Evolutionary conservation across 1,284 basidiomycete species (phyloP), one percentile per base, ranked within the genome.

Genomic region (Ceratobasidium theobromae): DNA sequence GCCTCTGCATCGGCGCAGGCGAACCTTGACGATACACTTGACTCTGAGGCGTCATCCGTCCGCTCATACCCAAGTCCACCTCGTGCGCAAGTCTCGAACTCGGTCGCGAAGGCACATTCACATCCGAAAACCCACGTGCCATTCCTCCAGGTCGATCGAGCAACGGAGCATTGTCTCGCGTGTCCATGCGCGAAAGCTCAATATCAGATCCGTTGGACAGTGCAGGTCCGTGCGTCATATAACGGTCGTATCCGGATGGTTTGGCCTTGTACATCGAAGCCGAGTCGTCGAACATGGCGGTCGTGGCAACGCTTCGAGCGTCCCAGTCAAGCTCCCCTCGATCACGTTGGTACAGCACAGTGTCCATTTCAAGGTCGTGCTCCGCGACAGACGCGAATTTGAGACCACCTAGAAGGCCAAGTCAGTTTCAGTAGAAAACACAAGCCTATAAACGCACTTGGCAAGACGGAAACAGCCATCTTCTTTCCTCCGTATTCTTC

Each of bases 291-390:
- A 70, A 46, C 45, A 69, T 54, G 11, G 71, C 57, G n/a, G 65
- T 67, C 16, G 89, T 86, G 8, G 85, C 79, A 60, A 90, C 79
- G 0, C 88, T 91, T 12, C 85, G 84, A 45, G 81, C 78, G 71
- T 92, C 89, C 89, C 88, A 92, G 72, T 92, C 89, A 58, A 85
- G 72, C 72, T 92, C 90, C 46, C 89, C 90, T 68, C 88, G 81
- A 73, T 92, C 89, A 27, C 89, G 85, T 70, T 81, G 81, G 72
- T 91, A 92, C 18, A 89, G 75, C 2, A 75, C 78, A 25, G 86
- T 88, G 71, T 91, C 90, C 74, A 89, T 91, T 74, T 87, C 89
- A 53, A 92, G 79, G 70, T 91, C 86, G 43, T 60, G 55, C 38
- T 60, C 41, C 35, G 73, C 74, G 48, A 76, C 69, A 33, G 74